Conservation (phyloP, 179 eudicot species). For the Monotropa hypopitys region DNA sequence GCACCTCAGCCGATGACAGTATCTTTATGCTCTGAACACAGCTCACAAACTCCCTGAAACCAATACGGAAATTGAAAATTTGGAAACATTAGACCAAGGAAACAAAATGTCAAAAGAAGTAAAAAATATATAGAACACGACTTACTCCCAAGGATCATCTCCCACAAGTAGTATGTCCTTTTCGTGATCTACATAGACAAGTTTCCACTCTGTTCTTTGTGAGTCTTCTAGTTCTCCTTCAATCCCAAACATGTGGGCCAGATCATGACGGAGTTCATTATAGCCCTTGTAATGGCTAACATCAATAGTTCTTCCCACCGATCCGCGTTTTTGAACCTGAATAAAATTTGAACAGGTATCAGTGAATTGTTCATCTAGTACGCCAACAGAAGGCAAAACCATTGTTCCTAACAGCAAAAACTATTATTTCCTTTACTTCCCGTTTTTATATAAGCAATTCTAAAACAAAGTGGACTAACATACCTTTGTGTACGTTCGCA, state of each 20-base stretch:
- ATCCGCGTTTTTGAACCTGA: slow-evolving; percentile 97
- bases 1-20: slow-evolving; percentile 76
- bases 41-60: slow-evolving; percentile 76
- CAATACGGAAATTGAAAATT: background rate
- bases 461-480: slow-evolving; percentile 6
- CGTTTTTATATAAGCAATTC: background rate
- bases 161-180: slow-evolving; percentile 90
- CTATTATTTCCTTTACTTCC: background rate
- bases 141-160: slow-evolving; percentile 99
- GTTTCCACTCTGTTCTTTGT: slow-evolving; percentile 86
- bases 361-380: background rate
- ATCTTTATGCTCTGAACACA: slow-evolving; percentile 97
- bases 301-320: slow-evolving; percentile 93
- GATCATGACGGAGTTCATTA: slow-evolving; percentile 75
- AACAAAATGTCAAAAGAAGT: background rate
- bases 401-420: background rate
- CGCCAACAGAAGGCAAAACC: background rate
- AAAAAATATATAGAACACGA: background rate
- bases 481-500: slow-evolving; percentile 97
- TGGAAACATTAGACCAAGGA: background rate
- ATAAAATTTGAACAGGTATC: background rate
- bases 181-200: slow-evolving; percentile 93
- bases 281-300: slow-evolving; percentile 88
- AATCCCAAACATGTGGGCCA: slow-evolving; percentile 94
- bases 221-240: slow-evolving; percentile 94